Evolutionary conservation across 352 stramenopile genomes (phyloP).

Genomic region (Globisporangium cylindrosporum): DNA sequence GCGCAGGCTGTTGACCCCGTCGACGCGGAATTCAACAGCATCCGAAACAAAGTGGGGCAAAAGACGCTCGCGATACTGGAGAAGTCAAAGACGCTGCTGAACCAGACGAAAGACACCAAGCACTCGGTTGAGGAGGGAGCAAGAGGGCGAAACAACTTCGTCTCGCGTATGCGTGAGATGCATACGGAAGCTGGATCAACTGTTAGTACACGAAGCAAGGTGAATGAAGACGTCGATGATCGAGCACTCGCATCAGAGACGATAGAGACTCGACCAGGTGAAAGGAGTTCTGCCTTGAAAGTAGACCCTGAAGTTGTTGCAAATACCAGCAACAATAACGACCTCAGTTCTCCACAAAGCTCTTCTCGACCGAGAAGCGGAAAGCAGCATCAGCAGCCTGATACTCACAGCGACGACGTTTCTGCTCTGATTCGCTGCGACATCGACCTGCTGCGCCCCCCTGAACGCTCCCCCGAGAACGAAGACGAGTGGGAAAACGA

Average conservation of each 20-base stretch:
- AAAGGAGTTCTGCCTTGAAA: not conserved
- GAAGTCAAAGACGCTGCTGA: slow-evolving; percentile 42
- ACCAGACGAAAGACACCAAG: slow-evolving; percentile 18
- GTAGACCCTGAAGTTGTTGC: not conserved
- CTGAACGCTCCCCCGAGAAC: slow-evolving; percentile 46
- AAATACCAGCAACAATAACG: not conserved
- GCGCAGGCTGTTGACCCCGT: slow-evolving; percentile 20
- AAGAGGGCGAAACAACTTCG: slow-evolving; percentile 16
- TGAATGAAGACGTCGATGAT: not conserved
- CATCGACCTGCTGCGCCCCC: slow-evolving; percentile 53
- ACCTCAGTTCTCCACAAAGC: not conserved
- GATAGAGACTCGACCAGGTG: not conserved
- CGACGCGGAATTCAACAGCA: slow-evolving; percentile 32
- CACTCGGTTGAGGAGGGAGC: not conserved
- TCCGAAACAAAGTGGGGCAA: slow-evolving; percentile 43
- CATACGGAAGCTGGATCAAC: not conserved
- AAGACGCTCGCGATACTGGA: slow-evolving; percentile 58
- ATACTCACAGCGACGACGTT: slow-evolving; percentile 15
- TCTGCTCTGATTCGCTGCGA: slow-evolving; percentile 27
- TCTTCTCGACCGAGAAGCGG: slow-evolving; percentile 2
- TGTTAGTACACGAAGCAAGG: not conserved
- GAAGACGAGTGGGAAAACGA: slow-evolving; percentile 90
- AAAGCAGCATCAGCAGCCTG: not conserved
- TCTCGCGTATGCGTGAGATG: slow-evolving; percentile 31
- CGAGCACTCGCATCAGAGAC: not conserved